Percentiles rank a stretch among this genome's conserved stretches.
These are phyloP conservation scores for Neurospora sp. DNA, from an alignment of 495 filamentous ascomycete species.

Conservation along the genomic window DNA sequence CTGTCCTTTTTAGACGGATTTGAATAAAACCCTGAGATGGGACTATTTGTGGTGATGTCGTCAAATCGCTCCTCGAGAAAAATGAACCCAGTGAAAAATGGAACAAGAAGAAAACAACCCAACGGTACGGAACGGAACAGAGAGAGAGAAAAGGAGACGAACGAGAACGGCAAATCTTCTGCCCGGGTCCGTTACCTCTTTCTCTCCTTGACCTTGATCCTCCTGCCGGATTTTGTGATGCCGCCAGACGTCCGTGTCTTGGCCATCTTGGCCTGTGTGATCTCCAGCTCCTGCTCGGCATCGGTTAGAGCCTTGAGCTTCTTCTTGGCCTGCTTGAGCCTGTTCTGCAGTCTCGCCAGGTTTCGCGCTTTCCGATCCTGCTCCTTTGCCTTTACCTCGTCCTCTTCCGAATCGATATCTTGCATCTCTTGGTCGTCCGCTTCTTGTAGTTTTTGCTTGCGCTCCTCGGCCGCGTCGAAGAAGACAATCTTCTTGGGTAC, in stretches of 20 bases:
- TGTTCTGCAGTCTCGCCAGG: slow-evolving; percentile 30
- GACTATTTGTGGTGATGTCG: background rate
- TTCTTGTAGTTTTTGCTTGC: slow-evolving; percentile 20
- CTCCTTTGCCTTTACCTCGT: slow-evolving; percentile 37
- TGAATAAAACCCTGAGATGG: slow-evolving; percentile 1
- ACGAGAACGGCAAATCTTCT: background rate
- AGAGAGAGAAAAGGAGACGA: background rate
- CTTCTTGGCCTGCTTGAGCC: slow-evolving; percentile 54
- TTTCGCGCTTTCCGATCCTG: slow-evolving; percentile 38
- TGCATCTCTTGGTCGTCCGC: slow-evolving; percentile 32
- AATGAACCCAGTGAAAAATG: slow-evolving; percentile 2
- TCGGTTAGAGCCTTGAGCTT: slow-evolving; percentile 59
- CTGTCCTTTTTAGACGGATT: background rate
- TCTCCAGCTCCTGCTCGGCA: slow-evolving; percentile 67
- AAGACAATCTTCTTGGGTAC: slow-evolving; percentile 37
- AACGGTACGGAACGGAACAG: background rate
- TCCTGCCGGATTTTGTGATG: slow-evolving; percentile 68
- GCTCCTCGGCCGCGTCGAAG: slow-evolving; percentile 26
- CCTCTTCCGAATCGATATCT: slow-evolving; percentile 27
- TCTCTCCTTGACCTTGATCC: slow-evolving; percentile 72
- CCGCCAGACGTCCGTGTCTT: slow-evolving; percentile 63
- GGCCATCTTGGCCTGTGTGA: slow-evolving; percentile 53
- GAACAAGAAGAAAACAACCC: slow-evolving; percentile 2
- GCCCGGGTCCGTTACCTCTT: slow-evolving; percentile 51
- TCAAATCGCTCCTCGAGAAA: background rate